phyloP scores from a whole-genome alignment of 2,329 filamentous ascomycete species.

The Aspergillus transmontanensis region DNA sequence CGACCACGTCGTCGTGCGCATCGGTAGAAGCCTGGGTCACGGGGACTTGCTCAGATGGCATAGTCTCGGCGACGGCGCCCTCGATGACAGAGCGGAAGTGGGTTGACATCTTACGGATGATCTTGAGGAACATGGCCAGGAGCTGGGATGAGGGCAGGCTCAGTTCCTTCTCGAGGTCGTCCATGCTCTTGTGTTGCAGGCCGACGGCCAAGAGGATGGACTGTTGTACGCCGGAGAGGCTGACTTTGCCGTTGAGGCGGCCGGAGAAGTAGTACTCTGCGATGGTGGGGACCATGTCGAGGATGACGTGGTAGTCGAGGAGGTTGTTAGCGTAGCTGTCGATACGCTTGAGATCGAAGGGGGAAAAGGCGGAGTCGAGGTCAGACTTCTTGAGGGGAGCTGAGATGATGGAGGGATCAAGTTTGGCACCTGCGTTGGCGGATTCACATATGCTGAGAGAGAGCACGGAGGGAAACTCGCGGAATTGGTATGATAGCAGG shows the following conservation, averaged over 20 bases:
- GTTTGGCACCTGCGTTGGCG: constrained; percentile 70
- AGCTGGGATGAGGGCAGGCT: constrained; percentile 74
- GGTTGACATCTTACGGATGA: constrained; percentile 80
- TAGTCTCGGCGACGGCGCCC: constrained; percentile 68
- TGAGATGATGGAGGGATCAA: constrained; percentile 60
- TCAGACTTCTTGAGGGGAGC: constrained; percentile 69
- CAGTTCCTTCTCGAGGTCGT: constrained; percentile 77
- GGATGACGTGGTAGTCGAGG: constrained; percentile 95
- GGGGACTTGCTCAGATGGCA: constrained; percentile 59
- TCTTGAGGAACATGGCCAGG: constrained; percentile 96
- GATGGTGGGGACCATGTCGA: constrained; percentile 85
- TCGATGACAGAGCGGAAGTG: constrained; percentile 77
- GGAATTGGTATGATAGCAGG: constrained; percentile 90
- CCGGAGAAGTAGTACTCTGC: constrained; percentile 84
- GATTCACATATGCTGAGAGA: constrained; percentile 89
- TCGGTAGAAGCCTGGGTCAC: constrained; percentile 51
- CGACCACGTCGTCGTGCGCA: constrained; percentile 67
- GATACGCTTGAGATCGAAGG: constrained; percentile 91
- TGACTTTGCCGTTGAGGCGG: constrained; percentile 67
- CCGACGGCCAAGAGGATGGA: constrained; percentile 88
- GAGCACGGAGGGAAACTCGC: constrained; percentile 73
- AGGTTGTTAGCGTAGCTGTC: constrained; percentile 96
- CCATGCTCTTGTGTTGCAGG: constrained; percentile 85
- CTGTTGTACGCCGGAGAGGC: constrained; percentile 79
- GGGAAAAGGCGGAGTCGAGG: constrained; percentile 77